Conservation (phyloP, 768 basidiomycete species). For the Roridomyces roridus region DNA sequence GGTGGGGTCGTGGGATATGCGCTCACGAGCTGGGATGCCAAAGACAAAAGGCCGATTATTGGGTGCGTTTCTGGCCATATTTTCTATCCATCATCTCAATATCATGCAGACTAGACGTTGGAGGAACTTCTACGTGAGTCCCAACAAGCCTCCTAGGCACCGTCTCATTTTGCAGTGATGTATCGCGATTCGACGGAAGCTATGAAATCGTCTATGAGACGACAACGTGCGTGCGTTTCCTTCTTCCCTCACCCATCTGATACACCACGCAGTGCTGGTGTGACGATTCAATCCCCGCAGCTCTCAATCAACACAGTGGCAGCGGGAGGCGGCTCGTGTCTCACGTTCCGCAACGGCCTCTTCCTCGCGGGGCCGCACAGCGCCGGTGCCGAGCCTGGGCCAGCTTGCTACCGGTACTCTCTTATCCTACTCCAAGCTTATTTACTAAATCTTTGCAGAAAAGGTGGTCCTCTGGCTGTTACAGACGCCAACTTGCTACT, state of each 20-base stretch:
- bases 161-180: constrained; percentile 52
- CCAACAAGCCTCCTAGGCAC: neutral
- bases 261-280: constrained; percentile 58
- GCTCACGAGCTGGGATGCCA: constrained; percentile 86
- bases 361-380: constrained; percentile 93
- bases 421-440: neutral
- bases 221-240: constrained; percentile 55
- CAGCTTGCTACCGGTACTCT: constrained; percentile 83
- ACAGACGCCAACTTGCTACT: constrained; percentile 93
- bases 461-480: constrained; percentile 89
- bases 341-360: constrained; percentile 89
- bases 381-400: constrained; percentile 93
- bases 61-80: constrained; percentile 56
- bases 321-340: constrained; percentile 91
- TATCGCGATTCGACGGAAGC: constrained; percentile 89
- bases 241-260: no score
- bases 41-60: constrained; percentile 76
- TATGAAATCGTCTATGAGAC: constrained; percentile 96
- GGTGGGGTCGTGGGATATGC: constrained; percentile 97
- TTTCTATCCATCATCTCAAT: neutral
- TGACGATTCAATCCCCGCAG: constrained; percentile 91
- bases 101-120: constrained; percentile 76
- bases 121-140: constrained; percentile 80
- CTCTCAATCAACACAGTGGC: constrained; percentile 97
- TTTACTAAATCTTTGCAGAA: constrained; percentile 49